Base-by-base conservation (phyloP, 2,329 filamentous ascomycete genomes). In the Neophaeococcomyces aloes region DNA sequence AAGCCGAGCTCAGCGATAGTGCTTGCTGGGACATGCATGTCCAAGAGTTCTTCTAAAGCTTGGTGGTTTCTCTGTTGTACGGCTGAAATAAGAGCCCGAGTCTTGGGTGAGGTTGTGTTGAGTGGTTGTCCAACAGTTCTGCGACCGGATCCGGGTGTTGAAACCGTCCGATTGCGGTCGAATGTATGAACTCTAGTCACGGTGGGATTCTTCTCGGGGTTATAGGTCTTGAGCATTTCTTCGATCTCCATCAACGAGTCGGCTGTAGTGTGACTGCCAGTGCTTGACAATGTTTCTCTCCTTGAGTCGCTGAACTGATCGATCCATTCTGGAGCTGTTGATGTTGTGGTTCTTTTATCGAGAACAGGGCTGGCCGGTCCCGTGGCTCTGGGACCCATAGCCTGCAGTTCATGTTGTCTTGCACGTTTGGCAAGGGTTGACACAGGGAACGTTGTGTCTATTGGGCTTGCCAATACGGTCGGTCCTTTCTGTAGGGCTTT, bases 51-150 rank as follows among this genome's bases (percentile, higher is more conserved):
- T 59, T 75, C 70, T 1, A 78, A 59, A 29, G 74, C 59, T 52
- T 71, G 71, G 55, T 76, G 71, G 52, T 79, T 78, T 53, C 66
- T 70, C 29, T 65, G 64, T n/a, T 74, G 69, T 10, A 80, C 66
- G 3, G 76, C 76, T 5, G 69, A 66, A 2, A 74, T 54, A 0
- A 80, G 37, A 17, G 4, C 23, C 11, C 29, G 19, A 38, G 23
- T 13, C 25, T 30, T 35, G 13, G 38, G 29, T 3, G 15, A 18
- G 11, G 13, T 27, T 10, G 23, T 27, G 23, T 10, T 10, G 10
- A 10, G 23, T 6, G 23, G 23, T 27, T 27, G 23, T 27, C 23
- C 10, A 10, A 27, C 10, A 10, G 23, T 27, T 27, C 23, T 27
- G 10, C 23, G 23, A 27, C 5, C 23, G 10, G 23, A 10, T 27